These are phyloP conservation scores for Lentinula raphanica DNA, from an alignment of 768 basidiomycete species.

Conservation along the genomic window DNA sequence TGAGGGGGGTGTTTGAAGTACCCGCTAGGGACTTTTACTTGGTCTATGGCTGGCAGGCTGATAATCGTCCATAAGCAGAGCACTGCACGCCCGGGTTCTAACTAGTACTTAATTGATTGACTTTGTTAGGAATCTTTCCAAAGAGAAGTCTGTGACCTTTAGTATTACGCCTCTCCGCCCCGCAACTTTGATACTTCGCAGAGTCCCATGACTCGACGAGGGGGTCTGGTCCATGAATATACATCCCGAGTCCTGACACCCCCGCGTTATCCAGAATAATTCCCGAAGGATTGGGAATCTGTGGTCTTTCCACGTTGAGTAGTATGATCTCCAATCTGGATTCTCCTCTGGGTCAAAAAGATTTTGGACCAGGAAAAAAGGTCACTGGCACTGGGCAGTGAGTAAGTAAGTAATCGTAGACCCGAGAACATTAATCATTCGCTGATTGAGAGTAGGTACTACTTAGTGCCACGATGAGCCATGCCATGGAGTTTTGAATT, in stretches of 20 bases:
- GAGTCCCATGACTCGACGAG: not conserved
- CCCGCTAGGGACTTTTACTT: too few relatives aligned
- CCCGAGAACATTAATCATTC: too few relatives aligned
- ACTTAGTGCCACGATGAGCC: too few relatives aligned
- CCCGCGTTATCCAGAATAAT: not conserved
- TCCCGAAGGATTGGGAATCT: not conserved
- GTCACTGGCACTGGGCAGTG: too few relatives aligned
- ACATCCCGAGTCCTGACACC: too few relatives aligned
- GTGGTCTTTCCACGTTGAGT: not conserved
- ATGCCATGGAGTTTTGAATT: too few relatives aligned
- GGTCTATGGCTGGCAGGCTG: too few relatives aligned
- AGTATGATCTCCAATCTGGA: not conserved
- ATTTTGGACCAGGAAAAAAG: not conserved
- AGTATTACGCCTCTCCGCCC: not conserved
- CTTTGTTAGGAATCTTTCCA: not conserved
- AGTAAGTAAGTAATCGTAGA: not conserved
- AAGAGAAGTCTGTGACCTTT: not conserved
- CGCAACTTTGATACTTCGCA: conserved; percentile 10
- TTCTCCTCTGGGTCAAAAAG: not conserved
- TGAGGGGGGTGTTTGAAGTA: too few relatives aligned
- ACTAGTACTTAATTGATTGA: too few relatives aligned
- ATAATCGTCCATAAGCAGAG: too few relatives aligned
- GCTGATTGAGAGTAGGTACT: too few relatives aligned
- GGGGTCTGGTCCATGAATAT: not conserved
- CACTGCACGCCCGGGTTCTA: too few relatives aligned